Conservation (phyloP, 1,139 yeast genomes). For the Hyphopichia pseudoburtonii region DNA sequence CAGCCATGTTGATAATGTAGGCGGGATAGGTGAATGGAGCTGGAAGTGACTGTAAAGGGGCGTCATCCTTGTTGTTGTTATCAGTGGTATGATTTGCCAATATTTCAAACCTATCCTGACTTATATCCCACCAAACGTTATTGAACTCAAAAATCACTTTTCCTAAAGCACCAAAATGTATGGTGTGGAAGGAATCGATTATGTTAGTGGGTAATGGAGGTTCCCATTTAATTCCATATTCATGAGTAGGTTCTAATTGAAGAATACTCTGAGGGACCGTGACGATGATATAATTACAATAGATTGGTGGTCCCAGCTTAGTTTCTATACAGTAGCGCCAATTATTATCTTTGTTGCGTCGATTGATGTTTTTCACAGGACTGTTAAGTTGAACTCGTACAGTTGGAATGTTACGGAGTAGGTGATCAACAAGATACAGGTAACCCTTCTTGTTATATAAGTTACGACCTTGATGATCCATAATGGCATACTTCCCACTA, state of each 20-base stretch:
- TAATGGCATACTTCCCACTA: conserved; percentile 65
- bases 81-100: conserved; percentile 27
- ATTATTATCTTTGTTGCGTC: conserved; percentile 14
- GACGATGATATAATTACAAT: conserved; percentile 58
- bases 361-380: conserved; percentile 46
- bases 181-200: conserved; percentile 40
- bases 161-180: conserved; percentile 74
- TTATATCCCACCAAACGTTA: conserved; percentile 61
- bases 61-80: too few species aligned
- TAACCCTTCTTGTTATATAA: conserved; percentile 64
- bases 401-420: conserved; percentile 39
- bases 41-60: conserved; percentile 17
- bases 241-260: conserved; percentile 32
- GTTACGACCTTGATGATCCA: conserved; percentile 75
- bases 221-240: conserved; percentile 53
- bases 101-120: conserved; percentile 52
- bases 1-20: conserved; percentile 29
- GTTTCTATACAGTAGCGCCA: conserved; percentile 21
- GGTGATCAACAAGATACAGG: conserved; percentile 47
- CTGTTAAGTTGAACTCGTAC: conserved; percentile 41
- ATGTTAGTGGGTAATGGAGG: conserved; percentile 58
- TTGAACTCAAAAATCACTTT: conserved; percentile 76
- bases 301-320: conserved; percentile 14
- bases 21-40: conserved; percentile 31
- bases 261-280: conserved; percentile 77